Percentiles rank a stretch among this genome's conserved stretches.
These are phyloP conservation scores for Diaporthe citriasiana DNA, from an alignment of 2,329 filamentous ascomycete species.

Conservation along the genomic window DNA sequence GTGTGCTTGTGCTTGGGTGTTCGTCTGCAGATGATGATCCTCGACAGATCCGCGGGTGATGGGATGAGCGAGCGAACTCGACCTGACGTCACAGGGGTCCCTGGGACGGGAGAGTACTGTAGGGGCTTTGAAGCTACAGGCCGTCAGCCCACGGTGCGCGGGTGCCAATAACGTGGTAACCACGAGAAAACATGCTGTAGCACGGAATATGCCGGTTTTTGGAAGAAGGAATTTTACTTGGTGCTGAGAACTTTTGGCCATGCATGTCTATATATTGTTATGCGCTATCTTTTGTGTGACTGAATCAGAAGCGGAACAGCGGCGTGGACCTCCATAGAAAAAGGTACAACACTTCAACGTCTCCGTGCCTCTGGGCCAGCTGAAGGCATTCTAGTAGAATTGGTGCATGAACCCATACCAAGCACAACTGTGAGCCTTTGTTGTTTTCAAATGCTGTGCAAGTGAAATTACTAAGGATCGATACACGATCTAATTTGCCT, in stretches of 20 bases:
- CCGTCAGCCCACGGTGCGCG: not conserved
- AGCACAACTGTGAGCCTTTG: not conserved
- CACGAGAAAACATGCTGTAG: not conserved
- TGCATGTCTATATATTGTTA: too few relatives aligned
- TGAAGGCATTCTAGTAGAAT: not conserved
- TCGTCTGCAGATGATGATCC: slow-evolving; percentile 4
- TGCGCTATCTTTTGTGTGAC: not conserved
- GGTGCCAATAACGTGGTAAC: not conserved
- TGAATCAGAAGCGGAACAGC: not conserved
- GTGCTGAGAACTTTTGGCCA: not conserved
- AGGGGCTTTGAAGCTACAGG: not conserved
- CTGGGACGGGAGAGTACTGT: too few relatives aligned
- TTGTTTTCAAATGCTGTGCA: not conserved
- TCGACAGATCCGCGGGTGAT: not conserved
- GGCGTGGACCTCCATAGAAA: not conserved
- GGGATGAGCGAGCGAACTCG: not conserved
- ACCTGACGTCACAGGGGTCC: slow-evolving; percentile 31
- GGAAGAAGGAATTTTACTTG: too few relatives aligned
- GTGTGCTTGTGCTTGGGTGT: not conserved
- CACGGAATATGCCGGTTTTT: not conserved
- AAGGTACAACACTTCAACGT: not conserved
- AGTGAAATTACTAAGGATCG: not conserved
- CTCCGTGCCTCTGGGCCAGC: not conserved
- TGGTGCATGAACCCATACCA: not conserved
- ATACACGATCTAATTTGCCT: not conserved